Evolutionary conservation across 345 rosid species (phyloP).

Genomic region (Moricandia arvensis): DNA sequence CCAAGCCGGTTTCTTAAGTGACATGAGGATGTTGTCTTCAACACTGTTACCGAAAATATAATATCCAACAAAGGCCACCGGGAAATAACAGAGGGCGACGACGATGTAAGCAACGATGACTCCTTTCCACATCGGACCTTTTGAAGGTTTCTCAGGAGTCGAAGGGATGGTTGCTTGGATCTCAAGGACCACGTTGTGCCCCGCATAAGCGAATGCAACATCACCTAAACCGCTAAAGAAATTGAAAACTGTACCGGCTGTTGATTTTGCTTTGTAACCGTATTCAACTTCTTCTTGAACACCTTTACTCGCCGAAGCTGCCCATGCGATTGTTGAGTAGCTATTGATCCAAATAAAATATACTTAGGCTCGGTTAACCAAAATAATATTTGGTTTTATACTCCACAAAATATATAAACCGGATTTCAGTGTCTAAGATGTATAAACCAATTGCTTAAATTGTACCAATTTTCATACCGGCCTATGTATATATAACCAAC

Average conservation of each 20-base stretch:
- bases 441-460: too few relatives aligned
- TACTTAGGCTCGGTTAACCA: neutral
- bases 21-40: slow-evolving; percentile 63
- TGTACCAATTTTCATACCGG: too few relatives aligned
- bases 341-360: slow-evolving; percentile 17
- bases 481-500: too few relatives aligned
- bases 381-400: too few relatives aligned
- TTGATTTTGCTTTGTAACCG: slow-evolving; percentile 44
- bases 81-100: slow-evolving; percentile 78
- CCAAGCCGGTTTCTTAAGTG: slow-evolving; percentile 69
- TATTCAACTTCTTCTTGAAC: slow-evolving; percentile 48
- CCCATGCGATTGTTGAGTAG: slow-evolving; percentile 86
- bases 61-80: slow-evolving; percentile 72
- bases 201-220: slow-evolving; percentile 83
- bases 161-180: slow-evolving; percentile 93
- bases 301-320: slow-evolving; percentile 60
- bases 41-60: slow-evolving; percentile 59
- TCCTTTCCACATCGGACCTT: slow-evolving; percentile 89
- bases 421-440: too few relatives aligned
- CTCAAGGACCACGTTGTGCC: slow-evolving; percentile 82
- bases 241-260: slow-evolving; percentile 53
- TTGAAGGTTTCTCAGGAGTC: slow-evolving; percentile 77
- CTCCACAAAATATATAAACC: too few relatives aligned
- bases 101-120: slow-evolving; percentile 67
- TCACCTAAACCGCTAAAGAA: slow-evolving; percentile 78